Percentiles rank a stretch among this genome's conserved stretches.
phyloP scores from a whole-genome alignment of 2,329 filamentous ascomycete genomes.

The Fusarium miscanthi region DNA sequence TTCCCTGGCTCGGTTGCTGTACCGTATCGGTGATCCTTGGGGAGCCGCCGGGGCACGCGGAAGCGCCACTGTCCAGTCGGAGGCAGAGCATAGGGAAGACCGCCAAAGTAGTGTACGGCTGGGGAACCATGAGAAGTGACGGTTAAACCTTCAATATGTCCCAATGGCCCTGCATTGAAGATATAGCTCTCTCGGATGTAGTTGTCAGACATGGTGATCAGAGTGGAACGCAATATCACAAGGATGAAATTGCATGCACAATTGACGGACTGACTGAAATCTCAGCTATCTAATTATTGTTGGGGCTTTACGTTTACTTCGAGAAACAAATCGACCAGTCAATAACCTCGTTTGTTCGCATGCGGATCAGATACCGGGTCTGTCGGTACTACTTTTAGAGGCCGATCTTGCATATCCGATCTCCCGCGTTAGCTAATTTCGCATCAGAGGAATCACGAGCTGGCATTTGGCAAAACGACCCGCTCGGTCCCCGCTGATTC shows the following conservation, averaged over 20 bases:
- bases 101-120: not conserved
- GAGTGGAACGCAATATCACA: not conserved
- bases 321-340: not conserved
- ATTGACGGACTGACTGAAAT: accelerated
- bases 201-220: not conserved
- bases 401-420: not conserved
- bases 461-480: not conserved
- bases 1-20: not conserved
- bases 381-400: not conserved
- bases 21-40: not conserved
- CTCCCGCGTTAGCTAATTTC: not conserved
- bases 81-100: not conserved
- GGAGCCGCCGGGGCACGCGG: not conserved
- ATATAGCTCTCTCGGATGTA: not conserved
- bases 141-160: not conserved
- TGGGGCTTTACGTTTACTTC: not conserved
- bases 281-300: not conserved
- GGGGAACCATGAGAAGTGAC: not conserved
- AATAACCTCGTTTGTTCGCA: not conserved
- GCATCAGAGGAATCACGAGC: not conserved
- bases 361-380: not conserved
- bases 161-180: not conserved
- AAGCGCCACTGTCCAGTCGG: not conserved
- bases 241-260: not conserved
- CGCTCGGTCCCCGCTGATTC: not conserved